Percentiles rank a stretch among this genome's conserved stretches.
Evolutionary conservation across 768 basidiomycete genomes (phyloP).

Genomic region (Rhizopogon roseolus): DNA sequence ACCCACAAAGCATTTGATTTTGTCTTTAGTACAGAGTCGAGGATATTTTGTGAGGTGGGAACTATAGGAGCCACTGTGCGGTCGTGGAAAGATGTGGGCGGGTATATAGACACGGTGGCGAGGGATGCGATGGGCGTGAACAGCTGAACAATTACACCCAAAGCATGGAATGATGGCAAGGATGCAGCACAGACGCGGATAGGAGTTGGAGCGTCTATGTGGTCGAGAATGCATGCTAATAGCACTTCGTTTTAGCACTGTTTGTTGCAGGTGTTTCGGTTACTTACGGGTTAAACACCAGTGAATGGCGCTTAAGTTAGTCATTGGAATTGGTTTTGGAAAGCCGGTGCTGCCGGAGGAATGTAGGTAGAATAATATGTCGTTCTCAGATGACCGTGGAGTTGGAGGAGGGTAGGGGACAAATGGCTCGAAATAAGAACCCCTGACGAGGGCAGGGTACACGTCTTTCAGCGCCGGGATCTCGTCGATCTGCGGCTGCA

Average conservation of each 20-base stretch:
- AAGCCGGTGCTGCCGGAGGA: slow-evolving; percentile 49
- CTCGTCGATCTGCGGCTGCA: slow-evolving; percentile 10
- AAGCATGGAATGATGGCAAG: slow-evolving; percentile 19
- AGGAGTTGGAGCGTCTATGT: slow-evolving; percentile 1
- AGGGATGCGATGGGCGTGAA: slow-evolving; percentile 9
- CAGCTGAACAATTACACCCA: slow-evolving; percentile 15
- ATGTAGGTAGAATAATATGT: slow-evolving; percentile 33
- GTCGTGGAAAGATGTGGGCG: slow-evolving; percentile 15
- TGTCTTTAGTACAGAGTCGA: slow-evolving; percentile 14
- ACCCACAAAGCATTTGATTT: slow-evolving; percentile 10
- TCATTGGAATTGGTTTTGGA: slow-evolving; percentile 37
- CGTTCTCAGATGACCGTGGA: slow-evolving; percentile 7
- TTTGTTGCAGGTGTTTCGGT: background rate
- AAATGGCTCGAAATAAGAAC: slow-evolving; percentile 1
- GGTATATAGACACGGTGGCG: slow-evolving; percentile 9
- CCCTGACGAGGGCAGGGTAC: slow-evolving; percentile 6
- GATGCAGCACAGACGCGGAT: slow-evolving; percentile 6
- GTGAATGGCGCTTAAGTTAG: slow-evolving; percentile 23
- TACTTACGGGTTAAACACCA: slow-evolving; percentile 33
- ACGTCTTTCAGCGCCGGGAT: slow-evolving; percentile 7
- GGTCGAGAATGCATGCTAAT: slow-evolving; percentile 8
- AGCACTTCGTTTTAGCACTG: background rate
- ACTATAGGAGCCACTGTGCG: slow-evolving; percentile 13
- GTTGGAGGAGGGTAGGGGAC: slow-evolving; percentile 8
- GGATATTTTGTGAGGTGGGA: slow-evolving; percentile 14